phyloP scores from a whole-genome alignment of 2,329 filamentous ascomycete genomes.

The Penicillium polonicum region DNA sequence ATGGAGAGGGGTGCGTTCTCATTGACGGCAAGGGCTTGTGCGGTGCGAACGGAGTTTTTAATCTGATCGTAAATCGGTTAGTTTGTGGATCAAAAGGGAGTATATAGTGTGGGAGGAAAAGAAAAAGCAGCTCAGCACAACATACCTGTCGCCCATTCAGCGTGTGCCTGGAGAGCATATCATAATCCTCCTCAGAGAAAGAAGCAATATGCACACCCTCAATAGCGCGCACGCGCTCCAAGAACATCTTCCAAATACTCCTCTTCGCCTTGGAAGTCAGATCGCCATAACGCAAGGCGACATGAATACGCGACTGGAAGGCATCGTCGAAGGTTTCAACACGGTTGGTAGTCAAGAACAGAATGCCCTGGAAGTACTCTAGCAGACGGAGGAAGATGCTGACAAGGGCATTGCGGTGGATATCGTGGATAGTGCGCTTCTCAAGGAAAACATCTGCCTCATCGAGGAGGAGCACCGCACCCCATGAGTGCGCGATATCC shows the following conservation, averaged over 20 bases:
- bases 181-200: slow-evolving; percentile 63
- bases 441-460: slow-evolving; percentile 85
- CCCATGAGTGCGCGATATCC: slow-evolving; percentile 82
- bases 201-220: slow-evolving; percentile 55
- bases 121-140: slow-evolving; percentile 4
- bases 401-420: slow-evolving; percentile 81
- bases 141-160: slow-evolving; percentile 66
- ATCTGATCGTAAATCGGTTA: slow-evolving; percentile 55
- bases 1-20: slow-evolving; percentile 70
- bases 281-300: slow-evolving; percentile 77
- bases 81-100: background rate
- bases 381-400: slow-evolving; percentile 82
- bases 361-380: slow-evolving; percentile 88
- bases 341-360: slow-evolving; percentile 86
- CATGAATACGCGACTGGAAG: slow-evolving; percentile 84
- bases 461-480: slow-evolving; percentile 78
- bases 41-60: slow-evolving; percentile 83
- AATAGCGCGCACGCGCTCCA: slow-evolving; percentile 67
- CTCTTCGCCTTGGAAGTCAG: slow-evolving; percentile 71
- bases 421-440: slow-evolving; percentile 76
- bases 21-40: slow-evolving; percentile 77
- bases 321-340: slow-evolving; percentile 86
- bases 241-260: slow-evolving; percentile 79
- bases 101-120: background rate
- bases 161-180: slow-evolving; percentile 64